Conservation (phyloP, 345 rosid genomes). For the Populus deltoides region DNA sequence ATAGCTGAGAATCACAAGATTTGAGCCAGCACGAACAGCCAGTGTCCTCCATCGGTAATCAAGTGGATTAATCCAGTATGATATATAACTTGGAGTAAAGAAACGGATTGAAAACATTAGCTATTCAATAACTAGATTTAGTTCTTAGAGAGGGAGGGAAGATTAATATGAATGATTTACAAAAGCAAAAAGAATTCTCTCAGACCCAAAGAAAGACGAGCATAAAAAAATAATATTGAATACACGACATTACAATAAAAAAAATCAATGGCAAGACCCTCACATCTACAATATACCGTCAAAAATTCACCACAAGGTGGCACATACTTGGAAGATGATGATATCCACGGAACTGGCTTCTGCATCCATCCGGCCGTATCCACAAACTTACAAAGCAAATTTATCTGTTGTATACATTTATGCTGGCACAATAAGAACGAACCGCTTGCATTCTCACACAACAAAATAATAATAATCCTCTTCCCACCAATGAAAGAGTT, state of each 20-base stretch:
- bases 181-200: neutral
- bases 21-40: too few species aligned
- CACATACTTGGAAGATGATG: neutral
- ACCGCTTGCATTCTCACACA: neutral
- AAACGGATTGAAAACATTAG: too few species aligned
- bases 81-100: too few species aligned
- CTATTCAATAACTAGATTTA: neutral
- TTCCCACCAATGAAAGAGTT: conserved; percentile 9
- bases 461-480: neutral
- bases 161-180: neutral
- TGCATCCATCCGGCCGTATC: neutral
- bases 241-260: neutral
- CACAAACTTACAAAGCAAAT: neutral
- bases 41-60: too few species aligned
- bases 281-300: neutral
- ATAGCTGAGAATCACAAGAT: too few species aligned
- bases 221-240: neutral
- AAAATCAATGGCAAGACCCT: neutral
- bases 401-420: neutral
- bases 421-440: neutral
- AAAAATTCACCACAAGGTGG: conserved; percentile 8
- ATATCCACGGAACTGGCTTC: neutral
- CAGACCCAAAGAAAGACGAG: neutral
- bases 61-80: too few species aligned
- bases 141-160: too few species aligned